These are phyloP conservation scores for Quercus robur DNA, from an alignment of 306 rosid species.

Conservation along the genomic window DNA sequence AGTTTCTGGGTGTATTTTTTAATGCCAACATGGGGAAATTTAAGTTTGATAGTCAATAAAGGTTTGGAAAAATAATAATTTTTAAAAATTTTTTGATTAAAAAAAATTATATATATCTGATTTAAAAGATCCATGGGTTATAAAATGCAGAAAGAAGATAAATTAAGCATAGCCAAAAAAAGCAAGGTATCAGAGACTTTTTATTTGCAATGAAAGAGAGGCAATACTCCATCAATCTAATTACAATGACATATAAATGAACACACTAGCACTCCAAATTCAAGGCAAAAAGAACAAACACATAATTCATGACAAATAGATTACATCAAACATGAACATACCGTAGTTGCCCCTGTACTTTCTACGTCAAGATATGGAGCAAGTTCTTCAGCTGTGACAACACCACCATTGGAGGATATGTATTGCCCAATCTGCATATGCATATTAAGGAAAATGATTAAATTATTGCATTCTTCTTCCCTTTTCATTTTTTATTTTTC, in stretches of 20 bases:
- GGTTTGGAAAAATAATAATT: background rate
- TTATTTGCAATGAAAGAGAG: background rate
- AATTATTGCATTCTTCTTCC: background rate
- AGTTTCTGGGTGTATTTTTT: background rate
- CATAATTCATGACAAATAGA: background rate
- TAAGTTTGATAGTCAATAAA: background rate
- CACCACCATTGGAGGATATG: slow-evolving; percentile 90
- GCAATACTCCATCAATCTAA: background rate
- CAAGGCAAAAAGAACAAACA: slow-evolving; percentile 9
- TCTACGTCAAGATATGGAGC: slow-evolving; percentile 89
- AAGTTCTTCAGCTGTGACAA: slow-evolving; percentile 94
- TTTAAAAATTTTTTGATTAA: too few relatives aligned
- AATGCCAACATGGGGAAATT: background rate
- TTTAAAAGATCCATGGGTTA: background rate
- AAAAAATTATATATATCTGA: too few relatives aligned
- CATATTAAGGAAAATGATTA: slow-evolving; percentile 8
- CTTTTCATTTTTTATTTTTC: background rate
- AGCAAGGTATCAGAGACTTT: background rate
- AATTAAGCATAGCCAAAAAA: background rate
- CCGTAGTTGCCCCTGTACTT: slow-evolving; percentile 42
- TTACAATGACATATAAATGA: background rate
- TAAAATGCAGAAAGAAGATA: background rate
- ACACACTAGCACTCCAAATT: background rate
- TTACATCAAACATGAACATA: slow-evolving; percentile 22
- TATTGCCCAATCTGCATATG: slow-evolving; percentile 86